phyloP scores from a whole-genome alignment of 495 filamentous ascomycete species.

The Aspergillus nidulans region DNA sequence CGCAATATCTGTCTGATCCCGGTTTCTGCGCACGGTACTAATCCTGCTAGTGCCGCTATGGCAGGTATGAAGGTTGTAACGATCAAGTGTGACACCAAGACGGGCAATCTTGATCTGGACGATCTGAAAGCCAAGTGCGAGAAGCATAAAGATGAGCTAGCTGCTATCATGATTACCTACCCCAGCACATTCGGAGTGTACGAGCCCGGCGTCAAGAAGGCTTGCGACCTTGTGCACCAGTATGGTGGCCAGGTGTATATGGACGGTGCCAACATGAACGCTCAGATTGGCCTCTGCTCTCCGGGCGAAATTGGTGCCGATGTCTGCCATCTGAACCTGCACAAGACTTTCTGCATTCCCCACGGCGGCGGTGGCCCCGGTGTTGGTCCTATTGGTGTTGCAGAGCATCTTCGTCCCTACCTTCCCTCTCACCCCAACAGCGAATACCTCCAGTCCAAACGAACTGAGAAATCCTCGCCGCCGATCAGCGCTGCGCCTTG shows the following conservation, averaged over 20 bases:
- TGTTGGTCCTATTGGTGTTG: conserved; percentile 93
- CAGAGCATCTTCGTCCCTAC: conserved; percentile 70
- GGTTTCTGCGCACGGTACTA: conserved; percentile 94
- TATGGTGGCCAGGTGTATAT: conserved; percentile 97
- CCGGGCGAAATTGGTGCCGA: conserved; percentile 97
- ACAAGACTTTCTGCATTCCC: conserved; percentile 99
- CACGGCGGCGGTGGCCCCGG: conserved; percentile 95
- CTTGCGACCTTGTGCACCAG: conserved; percentile 78
- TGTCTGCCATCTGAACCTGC: conserved; percentile 95
- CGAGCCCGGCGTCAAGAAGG: conserved; percentile 85
- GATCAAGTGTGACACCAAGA: conserved; percentile 83
- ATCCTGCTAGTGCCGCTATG: conserved; percentile 96
- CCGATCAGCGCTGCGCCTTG: conserved; percentile 85
- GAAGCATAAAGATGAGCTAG: conserved; percentile 80
- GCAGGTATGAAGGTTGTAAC: conserved; percentile 95
- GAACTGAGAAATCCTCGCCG: conserved; percentile 48
- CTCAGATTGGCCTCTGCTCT: conserved; percentile 94
- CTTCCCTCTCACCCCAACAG: conserved; percentile 69
- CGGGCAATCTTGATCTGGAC: conserved; percentile 83
- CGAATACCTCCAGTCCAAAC: conserved; percentile 56
- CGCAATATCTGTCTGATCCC: conserved; percentile 96
- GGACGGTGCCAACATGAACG: conserved; percentile 99
- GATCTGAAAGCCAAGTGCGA: conserved; percentile 86
- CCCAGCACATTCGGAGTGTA: conserved; percentile 96
- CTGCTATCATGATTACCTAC: conserved; percentile 98